These are phyloP conservation scores for Lecanoromycetidae sp. DNA, from an alignment of 2,329 filamentous ascomycete genomes.

Conservation along the genomic window DNA sequence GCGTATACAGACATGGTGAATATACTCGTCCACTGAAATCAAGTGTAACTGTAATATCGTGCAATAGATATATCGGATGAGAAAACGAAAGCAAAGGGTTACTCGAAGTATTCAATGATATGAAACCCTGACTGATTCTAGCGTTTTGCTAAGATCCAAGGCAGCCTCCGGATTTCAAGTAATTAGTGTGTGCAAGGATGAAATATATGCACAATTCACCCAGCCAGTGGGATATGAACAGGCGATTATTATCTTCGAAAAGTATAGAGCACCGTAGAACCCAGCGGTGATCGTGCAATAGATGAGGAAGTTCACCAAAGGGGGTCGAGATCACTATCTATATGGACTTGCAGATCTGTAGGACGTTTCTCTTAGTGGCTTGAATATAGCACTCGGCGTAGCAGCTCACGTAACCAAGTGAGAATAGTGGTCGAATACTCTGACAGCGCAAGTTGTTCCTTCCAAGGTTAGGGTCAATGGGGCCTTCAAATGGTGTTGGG, in stretches of 20 bases:
- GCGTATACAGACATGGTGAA: conserved; percentile 14
- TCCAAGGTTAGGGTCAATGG: neutral
- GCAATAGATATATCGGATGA: too few species aligned
- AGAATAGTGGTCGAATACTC: neutral
- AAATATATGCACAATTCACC: conserved; percentile 3
- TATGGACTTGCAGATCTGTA: neutral
- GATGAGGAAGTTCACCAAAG: neutral
- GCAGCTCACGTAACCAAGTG: neutral
- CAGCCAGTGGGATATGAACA: conserved; percentile 13
- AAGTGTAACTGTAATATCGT: too few species aligned
- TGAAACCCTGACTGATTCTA: neutral
- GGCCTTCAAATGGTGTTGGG: neutral
- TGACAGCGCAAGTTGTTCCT: conserved; percentile 6
- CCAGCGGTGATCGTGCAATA: conserved; percentile 7
- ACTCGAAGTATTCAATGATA: too few species aligned
- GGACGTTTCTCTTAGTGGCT: neutral
- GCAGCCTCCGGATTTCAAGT: neutral
- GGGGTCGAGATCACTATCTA: conserved; percentile 3
- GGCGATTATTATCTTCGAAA: conserved; percentile 1
- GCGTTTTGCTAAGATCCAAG: neutral
- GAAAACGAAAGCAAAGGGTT: too few species aligned
- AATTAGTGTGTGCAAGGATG: neutral
- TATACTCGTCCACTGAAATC: too few species aligned
- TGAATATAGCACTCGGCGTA: neutral
- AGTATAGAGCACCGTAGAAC: conserved; percentile 3